Percentiles rank a stretch among this genome's conserved stretches.
Conservation (phyloP, 2,329 filamentous ascomycete genomes). For the Fusarium ramigenum region DNA sequence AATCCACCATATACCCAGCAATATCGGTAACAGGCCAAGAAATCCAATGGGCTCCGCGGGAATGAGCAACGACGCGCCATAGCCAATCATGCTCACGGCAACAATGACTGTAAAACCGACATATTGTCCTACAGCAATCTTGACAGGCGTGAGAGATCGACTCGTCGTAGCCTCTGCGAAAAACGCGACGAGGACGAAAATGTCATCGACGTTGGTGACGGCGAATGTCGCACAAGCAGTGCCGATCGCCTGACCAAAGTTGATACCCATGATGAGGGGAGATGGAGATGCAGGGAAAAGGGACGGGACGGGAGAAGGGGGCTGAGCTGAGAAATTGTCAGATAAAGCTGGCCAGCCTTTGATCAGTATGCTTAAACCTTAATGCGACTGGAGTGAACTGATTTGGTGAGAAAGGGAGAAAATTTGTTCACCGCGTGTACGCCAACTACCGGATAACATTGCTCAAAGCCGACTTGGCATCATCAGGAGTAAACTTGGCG, state of each 20-base stretch:
- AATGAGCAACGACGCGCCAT: background rate
- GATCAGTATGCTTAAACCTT: background rate
- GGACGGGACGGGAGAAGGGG: background rate
- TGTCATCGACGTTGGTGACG: conserved; percentile 1
- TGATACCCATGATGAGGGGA: background rate
- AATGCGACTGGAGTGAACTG: background rate
- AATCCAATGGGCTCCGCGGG: background rate
- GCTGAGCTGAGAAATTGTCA: background rate
- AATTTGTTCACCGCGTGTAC: conserved; percentile 3
- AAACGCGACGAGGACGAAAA: background rate
- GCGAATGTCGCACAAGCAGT: background rate
- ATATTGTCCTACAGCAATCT: background rate
- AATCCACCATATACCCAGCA: background rate
- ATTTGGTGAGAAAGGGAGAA: background rate
- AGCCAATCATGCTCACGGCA: conserved; percentile 1
- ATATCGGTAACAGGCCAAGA: background rate
- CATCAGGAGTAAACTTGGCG: conserved; percentile 7
- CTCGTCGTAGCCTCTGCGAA: background rate
- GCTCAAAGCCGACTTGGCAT: conserved; percentile 17
- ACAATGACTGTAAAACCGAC: background rate
- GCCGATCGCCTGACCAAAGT: conserved; percentile 1
- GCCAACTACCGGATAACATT: conserved; percentile 15
- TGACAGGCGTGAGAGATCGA: background rate
- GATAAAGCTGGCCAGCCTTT: background rate
- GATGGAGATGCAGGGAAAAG: background rate